Percentiles rank a stretch among this genome's conserved stretches.
These are phyloP conservation scores for Ceratocystis smalleyi DNA, from an alignment of 2,329 filamentous ascomycete genomes.

Conservation along the genomic window DNA sequence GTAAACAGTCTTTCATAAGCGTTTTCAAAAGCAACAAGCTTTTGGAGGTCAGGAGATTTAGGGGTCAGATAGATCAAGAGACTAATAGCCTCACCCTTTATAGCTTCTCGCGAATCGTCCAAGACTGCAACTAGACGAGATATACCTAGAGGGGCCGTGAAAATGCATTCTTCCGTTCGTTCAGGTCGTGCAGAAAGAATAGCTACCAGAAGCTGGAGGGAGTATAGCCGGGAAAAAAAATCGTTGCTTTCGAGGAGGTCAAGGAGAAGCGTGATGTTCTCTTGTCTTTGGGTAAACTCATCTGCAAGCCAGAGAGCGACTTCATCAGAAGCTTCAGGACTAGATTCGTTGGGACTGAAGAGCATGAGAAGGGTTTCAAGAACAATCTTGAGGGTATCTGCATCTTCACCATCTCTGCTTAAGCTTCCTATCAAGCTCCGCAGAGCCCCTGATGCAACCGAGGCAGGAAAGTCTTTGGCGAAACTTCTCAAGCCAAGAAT, in stretches of 20 bases:
- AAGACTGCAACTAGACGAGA: conserved; percentile 70
- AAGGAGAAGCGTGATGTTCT: conserved; percentile 83
- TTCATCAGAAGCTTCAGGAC: conserved; percentile 87
- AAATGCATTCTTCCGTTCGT: conserved; percentile 84
- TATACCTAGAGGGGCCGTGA: conserved; percentile 76
- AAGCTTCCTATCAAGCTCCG: conserved; percentile 74
- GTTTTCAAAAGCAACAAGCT: conserved; percentile 88
- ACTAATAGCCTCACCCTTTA: conserved; percentile 76
- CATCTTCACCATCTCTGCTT: conserved; percentile 77
- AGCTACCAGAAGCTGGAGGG: conserved; percentile 72
- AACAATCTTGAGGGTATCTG: conserved; percentile 89
- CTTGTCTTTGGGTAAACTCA: conserved; percentile 93
- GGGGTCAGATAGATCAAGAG: conserved; percentile 80
- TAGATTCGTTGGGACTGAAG: conserved; percentile 56
- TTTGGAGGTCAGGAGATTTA: conserved; percentile 75
- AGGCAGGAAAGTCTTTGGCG: conserved; percentile 89
- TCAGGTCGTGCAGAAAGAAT: conserved; percentile 77
- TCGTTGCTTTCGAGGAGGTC: conserved; percentile 76
- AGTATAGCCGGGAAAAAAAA: conserved; percentile 83
- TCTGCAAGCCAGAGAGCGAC: conserved; percentile 92
- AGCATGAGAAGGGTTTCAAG: conserved; percentile 91
- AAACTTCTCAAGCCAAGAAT: conserved; percentile 90
- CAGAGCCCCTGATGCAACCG: conserved; percentile 84
- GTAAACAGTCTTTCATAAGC: conserved; percentile 76
- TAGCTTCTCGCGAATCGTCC: conserved; percentile 70